Percentiles rank a stretch among this genome's conserved stretches.
These are phyloP conservation scores for Apophysomyces ossiformis DNA, from an alignment of 371 early-diverging fungal genomes.

Conservation along the genomic window DNA sequence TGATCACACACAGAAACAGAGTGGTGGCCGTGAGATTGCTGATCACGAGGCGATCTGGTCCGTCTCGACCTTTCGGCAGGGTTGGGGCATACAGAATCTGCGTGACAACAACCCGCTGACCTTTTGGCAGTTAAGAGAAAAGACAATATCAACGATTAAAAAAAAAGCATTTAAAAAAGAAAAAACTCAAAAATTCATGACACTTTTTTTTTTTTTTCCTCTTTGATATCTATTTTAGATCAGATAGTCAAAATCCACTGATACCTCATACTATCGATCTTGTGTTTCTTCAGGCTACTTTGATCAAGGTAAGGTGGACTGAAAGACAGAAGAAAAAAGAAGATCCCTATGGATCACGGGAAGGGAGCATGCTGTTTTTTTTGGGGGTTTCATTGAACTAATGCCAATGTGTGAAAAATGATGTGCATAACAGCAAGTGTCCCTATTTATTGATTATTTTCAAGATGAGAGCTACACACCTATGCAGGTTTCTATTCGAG, in stretches of 20 bases:
- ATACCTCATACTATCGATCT: conserved; percentile 42
- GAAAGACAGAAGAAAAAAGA: too few relatives aligned
- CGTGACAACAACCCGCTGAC: conserved; percentile 73
- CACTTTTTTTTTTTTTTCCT: conserved; percentile 64
- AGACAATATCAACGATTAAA: background rate
- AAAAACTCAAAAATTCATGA: conserved; percentile 24
- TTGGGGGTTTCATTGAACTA: background rate
- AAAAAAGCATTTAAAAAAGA: conserved; percentile 31
- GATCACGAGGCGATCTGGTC: conserved; percentile 65
- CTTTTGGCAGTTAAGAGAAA: conserved; percentile 83
- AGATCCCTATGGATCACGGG: too few relatives aligned
- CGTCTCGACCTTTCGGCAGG: conserved; percentile 74
- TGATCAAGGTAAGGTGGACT: conserved; percentile 28
- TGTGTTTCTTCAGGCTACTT: conserved; percentile 37
- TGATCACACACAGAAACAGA: conserved; percentile 22
- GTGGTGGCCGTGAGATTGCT: conserved; percentile 63
- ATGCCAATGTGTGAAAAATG: background rate
- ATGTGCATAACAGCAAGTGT: conserved; percentile 51
- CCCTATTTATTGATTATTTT: conserved; percentile 76
- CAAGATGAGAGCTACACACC: conserved; percentile 97
- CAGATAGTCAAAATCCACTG: conserved; percentile 57
- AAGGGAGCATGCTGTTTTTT: too few relatives aligned
- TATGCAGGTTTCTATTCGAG: conserved; percentile 68
- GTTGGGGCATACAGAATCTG: conserved; percentile 69
- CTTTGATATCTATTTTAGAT: conserved; percentile 52